Conservation (phyloP, 2,329 filamentous ascomycete genomes). For the Aspergillus transmontanensis region DNA sequence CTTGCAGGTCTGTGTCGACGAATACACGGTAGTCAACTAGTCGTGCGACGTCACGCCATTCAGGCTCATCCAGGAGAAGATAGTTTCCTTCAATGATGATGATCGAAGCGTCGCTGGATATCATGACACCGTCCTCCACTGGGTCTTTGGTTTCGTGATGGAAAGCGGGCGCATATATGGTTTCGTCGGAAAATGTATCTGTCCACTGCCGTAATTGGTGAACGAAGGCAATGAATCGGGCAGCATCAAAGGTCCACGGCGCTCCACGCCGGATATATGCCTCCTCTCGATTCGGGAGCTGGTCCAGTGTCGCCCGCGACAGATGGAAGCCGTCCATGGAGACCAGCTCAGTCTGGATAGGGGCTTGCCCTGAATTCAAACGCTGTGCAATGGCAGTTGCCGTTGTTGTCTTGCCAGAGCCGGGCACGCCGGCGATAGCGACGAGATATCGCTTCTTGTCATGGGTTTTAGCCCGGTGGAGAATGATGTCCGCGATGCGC, state of each 20-base stretch:
- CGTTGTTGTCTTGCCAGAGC: conserved; percentile 40
- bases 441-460: conserved; percentile 24
- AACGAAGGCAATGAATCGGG: conserved; percentile 32
- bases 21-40: conserved; percentile 48
- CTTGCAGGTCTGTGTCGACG: conserved; percentile 40
- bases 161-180: conserved; percentile 34
- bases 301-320: conserved; percentile 31
- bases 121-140: conserved; percentile 28
- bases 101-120: conserved; percentile 25
- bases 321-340: conserved; percentile 46
- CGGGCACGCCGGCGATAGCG: conserved; percentile 35
- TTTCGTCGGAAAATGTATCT: conserved; percentile 21
- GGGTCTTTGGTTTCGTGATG: conserved; percentile 42
- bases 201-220: conserved; percentile 27
- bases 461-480: conserved; percentile 18
- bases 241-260: conserved; percentile 42
- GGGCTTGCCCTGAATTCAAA: conserved; percentile 21
- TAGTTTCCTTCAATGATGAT: conserved; percentile 32
- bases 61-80: conserved; percentile 28
- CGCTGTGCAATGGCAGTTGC: conserved; percentile 30
- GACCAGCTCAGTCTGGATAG: conserved; percentile 23
- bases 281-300: conserved; percentile 34
- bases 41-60: conserved; percentile 25
- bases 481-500: conserved; percentile 22
- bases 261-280: conserved; percentile 40